Evolutionary conservation across 177 flowering plant species (phyloP), one percentile per base, ranked within the genome.

Genomic region (Vitis hybrid): DNA sequence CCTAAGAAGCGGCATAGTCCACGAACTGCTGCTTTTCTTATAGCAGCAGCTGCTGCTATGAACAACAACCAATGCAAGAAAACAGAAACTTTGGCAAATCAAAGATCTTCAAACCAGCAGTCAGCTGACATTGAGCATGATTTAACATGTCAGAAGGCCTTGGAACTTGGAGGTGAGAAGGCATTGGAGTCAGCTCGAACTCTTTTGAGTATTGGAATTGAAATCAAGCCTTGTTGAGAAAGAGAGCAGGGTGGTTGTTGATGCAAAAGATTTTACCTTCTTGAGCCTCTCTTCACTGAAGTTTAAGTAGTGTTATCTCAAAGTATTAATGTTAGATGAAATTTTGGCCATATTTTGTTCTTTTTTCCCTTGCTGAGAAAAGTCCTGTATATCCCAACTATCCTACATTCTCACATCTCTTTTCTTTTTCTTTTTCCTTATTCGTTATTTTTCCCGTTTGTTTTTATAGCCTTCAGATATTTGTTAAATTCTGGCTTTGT

Each of bases 131-230:
- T 66, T 0, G 74, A 67, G 63, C 55, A 71, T 51, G 72, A 67
- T 60, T 70, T 62, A 55, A 70, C 66, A 2, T 60, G 70, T 55
- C 62, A 68, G 61, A 60, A 59, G 27, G 61, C 61, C 15, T 15
- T 18, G 15, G 69, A 66, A n/a, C 69, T 64, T 64, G 61, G 60
- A 64, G 63, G 48, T 14, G 59, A 71, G 56, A 68, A 64, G 49
- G 55, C 75, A 59, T 50, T 73, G 52, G 70, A 68, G 35, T 72
- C 70, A 0, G 62, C 75, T 54, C n/a, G 72, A 64, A 64, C 74
- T 18, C 78, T 70, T 56, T 35, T 75, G 64, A 71, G 78, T 51
- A 57, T 75, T 60, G 72, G 75, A 27, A 56, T 67, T 62, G 78
- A 75, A 62, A 63, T 75, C 56, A 75, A 62, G 60, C 78, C 78